Evolutionary conservation across 768 basidiomycete species (phyloP).

Genomic region (Boletus reticuloceps): DNA sequence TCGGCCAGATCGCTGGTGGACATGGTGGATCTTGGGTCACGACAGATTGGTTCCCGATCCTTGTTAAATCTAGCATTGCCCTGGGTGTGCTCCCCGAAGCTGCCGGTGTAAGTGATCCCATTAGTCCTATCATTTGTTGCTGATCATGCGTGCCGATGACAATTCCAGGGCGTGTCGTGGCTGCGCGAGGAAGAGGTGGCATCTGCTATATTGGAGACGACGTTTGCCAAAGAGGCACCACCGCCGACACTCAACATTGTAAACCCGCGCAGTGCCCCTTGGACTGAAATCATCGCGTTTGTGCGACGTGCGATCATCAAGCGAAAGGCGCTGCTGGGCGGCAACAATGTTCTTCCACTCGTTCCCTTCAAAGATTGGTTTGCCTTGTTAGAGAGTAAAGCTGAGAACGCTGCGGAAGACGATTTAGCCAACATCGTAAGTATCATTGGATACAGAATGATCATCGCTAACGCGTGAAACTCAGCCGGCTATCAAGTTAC

Average conservation of each 20-base stretch:
- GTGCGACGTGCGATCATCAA: conserved; percentile 20
- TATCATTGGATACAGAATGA: not conserved
- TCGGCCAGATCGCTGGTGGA: conserved; percentile 47
- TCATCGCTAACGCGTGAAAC: not conserved
- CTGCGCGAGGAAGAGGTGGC: conserved; percentile 41
- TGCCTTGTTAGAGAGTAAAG: conserved; percentile 21
- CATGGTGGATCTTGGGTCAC: conserved; percentile 41
- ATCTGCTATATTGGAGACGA: conserved; percentile 29
- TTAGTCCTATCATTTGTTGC: not conserved
- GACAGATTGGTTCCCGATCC: conserved; percentile 46
- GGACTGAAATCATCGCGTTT: conserved; percentile 29
- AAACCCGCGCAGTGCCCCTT: conserved; percentile 36
- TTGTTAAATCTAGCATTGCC: conserved; percentile 35
- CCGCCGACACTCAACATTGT: conserved; percentile 35
- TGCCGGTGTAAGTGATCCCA: conserved; percentile 30
- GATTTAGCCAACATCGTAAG: conserved; percentile 34
- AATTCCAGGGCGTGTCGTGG: conserved; percentile 39
- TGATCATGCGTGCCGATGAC: not conserved
- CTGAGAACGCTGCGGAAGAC: conserved; percentile 18
- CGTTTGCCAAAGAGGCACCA: conserved; percentile 13
- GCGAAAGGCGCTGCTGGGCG: not conserved
- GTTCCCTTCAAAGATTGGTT: conserved; percentile 38
- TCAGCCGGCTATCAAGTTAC: conserved; percentile 36
- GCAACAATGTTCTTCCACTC: conserved; percentile 21
- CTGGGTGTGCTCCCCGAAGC: conserved; percentile 30